Conservation (phyloP, 805 yeast species). For the Saturnispora kantuleensis region DNA sequence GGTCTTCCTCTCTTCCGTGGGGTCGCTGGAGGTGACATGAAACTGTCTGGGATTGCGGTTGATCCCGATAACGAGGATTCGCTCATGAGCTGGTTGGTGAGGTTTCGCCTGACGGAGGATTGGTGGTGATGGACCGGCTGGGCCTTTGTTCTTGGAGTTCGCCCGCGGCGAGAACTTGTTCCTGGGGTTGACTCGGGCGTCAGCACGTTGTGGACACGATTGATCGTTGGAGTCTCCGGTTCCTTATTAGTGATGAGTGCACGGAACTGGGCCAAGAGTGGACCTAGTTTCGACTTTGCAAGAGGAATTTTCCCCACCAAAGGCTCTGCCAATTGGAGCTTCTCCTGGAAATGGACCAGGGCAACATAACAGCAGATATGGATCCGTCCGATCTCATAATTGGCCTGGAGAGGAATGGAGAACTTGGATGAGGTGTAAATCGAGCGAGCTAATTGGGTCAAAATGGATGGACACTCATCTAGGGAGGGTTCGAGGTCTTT, state of each 20-base stretch:
- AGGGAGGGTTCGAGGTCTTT: slow-evolving; percentile 42
- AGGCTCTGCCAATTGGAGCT: slow-evolving; percentile 40
- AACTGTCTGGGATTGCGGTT: background rate
- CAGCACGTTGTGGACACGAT: too few species aligned
- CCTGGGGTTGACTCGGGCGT: slow-evolving; percentile 1
- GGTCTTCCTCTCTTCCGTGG: background rate
- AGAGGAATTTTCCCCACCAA: slow-evolving; percentile 45
- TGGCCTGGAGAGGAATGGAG: slow-evolving; percentile 35
- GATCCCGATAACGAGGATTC: background rate
- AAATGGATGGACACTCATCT: slow-evolving; percentile 35
- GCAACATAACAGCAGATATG: slow-evolving; percentile 62
- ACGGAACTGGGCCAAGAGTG: slow-evolving; percentile 36
- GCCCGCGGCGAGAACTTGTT: background rate
- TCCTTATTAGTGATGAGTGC: slow-evolving; percentile 13
- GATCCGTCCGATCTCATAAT: slow-evolving; percentile 53
- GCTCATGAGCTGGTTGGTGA: slow-evolving; percentile 2
- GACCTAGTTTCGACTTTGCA: slow-evolving; percentile 34
- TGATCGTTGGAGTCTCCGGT: too few species aligned
- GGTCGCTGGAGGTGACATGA: slow-evolving; percentile 4
- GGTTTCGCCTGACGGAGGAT: slow-evolving; percentile 5
- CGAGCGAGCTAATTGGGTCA: slow-evolving; percentile 30
- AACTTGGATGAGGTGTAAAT: slow-evolving; percentile 46
- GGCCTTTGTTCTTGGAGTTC: background rate
- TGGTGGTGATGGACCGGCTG: background rate
- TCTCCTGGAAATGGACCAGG: slow-evolving; percentile 36